Evolutionary conservation across 1,139 yeast genomes (phyloP), one percentile per base, ranked within the genome.

Genomic region (Pichia sp.): DNA sequence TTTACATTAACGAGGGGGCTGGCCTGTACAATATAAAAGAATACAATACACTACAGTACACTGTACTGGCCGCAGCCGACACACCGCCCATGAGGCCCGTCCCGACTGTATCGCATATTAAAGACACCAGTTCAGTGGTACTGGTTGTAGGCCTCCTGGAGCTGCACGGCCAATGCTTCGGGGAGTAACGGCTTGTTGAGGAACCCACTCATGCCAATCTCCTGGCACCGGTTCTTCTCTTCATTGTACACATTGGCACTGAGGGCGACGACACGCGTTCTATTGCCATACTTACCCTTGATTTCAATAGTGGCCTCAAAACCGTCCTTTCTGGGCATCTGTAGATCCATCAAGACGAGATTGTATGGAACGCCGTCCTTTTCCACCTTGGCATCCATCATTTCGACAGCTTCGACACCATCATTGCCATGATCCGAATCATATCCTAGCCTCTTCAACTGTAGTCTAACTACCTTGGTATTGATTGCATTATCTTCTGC

Each of bases 301-400:
- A 87, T 80, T 58, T 69, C 66, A 45, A 66, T 69, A 0, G 95
- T 82, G 4, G 96, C 91, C 30, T 74, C 67, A 34, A 85, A 60
- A 2, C 96, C 96, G 55, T 84, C 93, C 46, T 82, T 70, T 46
- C 73, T 73, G 3, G 96, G 96, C 96, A 87, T 87, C 56, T 86
- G 94, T 34, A 87, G 80, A 59, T 87, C 96, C 96, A 87, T 85
- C 51, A 87, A 81, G 4, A 87, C 73, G 39, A 87, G 62, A 49
- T 81, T 86, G 54, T 68, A 84, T 25, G 54, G 50, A 3, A 52
- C 56, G 18, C 62, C 64, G 6, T 38, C 38, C 14, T 33, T 33
- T 1, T 11, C 25, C 22, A 50, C 26, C 38, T 52, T 53, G 10
- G 50, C 51, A 27, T 59, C 53, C 43, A 72, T 68, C 49, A 56